Conservation (phyloP, 176 grass and related monocot genomes). For the Oryza meyeriana region DNA sequence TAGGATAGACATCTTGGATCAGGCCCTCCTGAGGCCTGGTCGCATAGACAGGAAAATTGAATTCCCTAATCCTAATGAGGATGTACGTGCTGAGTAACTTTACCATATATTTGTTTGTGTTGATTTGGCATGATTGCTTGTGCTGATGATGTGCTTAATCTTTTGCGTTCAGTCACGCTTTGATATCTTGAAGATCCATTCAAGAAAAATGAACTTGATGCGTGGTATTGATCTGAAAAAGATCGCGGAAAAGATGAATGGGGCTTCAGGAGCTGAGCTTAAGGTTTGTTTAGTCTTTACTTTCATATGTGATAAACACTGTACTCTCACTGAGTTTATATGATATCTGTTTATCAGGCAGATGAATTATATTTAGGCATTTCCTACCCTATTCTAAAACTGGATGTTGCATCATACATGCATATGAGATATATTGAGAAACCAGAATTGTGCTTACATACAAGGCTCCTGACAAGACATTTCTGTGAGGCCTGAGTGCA, state of each 20-base stretch:
- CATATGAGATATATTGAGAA: background rate
- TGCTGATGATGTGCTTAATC: slow-evolving; percentile 28
- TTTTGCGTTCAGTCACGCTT: slow-evolving; percentile 71
- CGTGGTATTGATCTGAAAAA: slow-evolving; percentile 98
- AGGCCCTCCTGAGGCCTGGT: slow-evolving; percentile 92
- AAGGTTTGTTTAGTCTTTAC: slow-evolving; percentile 56
- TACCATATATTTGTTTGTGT: background rate
- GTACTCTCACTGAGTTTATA: background rate
- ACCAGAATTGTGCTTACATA: background rate
- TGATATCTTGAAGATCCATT: slow-evolving; percentile 98
- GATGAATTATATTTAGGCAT: background rate
- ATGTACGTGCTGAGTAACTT: slow-evolving; percentile 44
- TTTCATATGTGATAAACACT: background rate
- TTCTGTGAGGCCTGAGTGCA: background rate
- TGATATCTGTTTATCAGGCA: background rate
- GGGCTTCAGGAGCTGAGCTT: slow-evolving; percentile 92
- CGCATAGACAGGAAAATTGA: slow-evolving; percentile 99
- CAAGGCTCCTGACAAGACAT: background rate
- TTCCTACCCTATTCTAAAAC: background rate
- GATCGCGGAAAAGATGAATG: slow-evolving; percentile 97
- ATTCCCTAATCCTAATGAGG: slow-evolving; percentile 98
- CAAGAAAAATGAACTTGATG: slow-evolving; percentile 99
- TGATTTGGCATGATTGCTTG: background rate
- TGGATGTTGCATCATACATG: background rate
- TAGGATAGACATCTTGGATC: slow-evolving; percentile 98